phyloP scores from a whole-genome alignment of 2,329 filamentous ascomycete genomes.

The Colletotrichum zoysiae region DNA sequence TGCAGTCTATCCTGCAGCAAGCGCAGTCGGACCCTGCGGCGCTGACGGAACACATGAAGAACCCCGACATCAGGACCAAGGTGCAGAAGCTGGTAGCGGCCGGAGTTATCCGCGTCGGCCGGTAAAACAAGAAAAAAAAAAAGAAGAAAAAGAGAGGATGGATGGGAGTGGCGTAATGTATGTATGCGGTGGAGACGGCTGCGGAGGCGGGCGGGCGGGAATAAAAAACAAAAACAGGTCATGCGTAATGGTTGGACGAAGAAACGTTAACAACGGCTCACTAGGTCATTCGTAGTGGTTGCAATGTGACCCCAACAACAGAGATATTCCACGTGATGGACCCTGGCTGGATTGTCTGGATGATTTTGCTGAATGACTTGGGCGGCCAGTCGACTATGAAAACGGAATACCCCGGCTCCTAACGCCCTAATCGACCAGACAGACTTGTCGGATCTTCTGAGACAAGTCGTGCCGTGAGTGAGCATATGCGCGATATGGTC shows the following conservation, averaged over 20 bases:
- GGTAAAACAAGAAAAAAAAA: slow-evolving; percentile 49
- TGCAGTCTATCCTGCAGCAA: slow-evolving; percentile 97
- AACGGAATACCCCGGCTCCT: too few species aligned
- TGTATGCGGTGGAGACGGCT: neutral
- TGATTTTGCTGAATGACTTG: slow-evolving; percentile 31
- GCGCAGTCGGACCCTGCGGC: slow-evolving; percentile 93
- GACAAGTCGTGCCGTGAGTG: slow-evolving; percentile 13
- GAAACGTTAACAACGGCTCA: slow-evolving; percentile 34
- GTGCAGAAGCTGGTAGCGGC: slow-evolving; percentile 95
- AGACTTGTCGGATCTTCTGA: slow-evolving; percentile 3
- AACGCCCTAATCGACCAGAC: neutral
- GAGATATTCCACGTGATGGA: slow-evolving; percentile 38
- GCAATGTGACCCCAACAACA: slow-evolving; percentile 40
- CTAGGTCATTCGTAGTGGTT: slow-evolving; percentile 42
- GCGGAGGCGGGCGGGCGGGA: slow-evolving; percentile 1
- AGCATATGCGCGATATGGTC: slow-evolving; percentile 1
- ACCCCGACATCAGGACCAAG: slow-evolving; percentile 85
- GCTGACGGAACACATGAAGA: slow-evolving; percentile 97
- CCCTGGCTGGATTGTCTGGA: neutral
- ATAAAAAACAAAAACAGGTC: slow-evolving; percentile 28
- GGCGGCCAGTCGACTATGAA: neutral
- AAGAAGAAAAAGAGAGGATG: too few species aligned
- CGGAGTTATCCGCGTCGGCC: slow-evolving; percentile 86
- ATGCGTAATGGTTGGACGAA: slow-evolving; percentile 42
- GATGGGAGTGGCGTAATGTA: neutral